Percentiles rank a stretch among this genome's conserved stretches.
phyloP scores from a whole-genome alignment of 768 basidiomycete genomes.

The Trametes cinnabarina region DNA sequence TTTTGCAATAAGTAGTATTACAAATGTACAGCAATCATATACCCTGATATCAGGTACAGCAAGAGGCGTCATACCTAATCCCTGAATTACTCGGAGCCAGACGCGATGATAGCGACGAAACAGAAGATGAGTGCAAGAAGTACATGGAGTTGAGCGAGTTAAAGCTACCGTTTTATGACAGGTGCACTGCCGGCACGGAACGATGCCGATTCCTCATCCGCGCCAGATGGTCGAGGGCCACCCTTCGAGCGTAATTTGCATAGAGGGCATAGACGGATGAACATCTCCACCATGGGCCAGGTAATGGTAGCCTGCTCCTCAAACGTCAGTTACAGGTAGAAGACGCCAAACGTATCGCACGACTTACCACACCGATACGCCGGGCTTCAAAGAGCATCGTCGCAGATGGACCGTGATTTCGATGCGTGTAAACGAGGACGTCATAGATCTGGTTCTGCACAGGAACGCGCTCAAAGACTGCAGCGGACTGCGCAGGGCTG shows the following conservation, averaged over 20 bases:
- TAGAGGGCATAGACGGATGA: slow-evolving; percentile 58
- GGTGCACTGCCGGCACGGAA: not conserved
- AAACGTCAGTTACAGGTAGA: slow-evolving; percentile 6
- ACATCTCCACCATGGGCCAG: slow-evolving; percentile 74
- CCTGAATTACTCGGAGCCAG: not conserved
- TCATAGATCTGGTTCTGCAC: slow-evolving; percentile 69
- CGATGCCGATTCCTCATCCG: slow-evolving; percentile 18
- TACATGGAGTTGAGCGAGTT: not conserved
- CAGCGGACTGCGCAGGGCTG: slow-evolving; percentile 33
- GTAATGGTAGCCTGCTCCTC: slow-evolving; percentile 56
- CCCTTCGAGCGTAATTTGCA: slow-evolving; percentile 45
- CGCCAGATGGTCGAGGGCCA: not conserved
- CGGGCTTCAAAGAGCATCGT: slow-evolving; percentile 56
- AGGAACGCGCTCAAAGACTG: slow-evolving; percentile 59
- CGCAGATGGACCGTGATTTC: slow-evolving; percentile 51
- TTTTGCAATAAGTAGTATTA: not conserved
- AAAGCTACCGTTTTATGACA: not conserved
- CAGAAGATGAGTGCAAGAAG: not conserved
- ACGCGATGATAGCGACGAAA: not conserved
- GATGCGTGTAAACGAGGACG: slow-evolving; percentile 63
- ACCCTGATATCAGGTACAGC: slow-evolving; percentile 9
- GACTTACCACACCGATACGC: slow-evolving; percentile 58
- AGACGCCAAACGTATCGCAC: not conserved
- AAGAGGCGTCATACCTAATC: not conserved
- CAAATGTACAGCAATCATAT: slow-evolving; percentile 5